Evolutionary conservation across 1,284 basidiomycete genomes (phyloP).

Genomic region (Ceratobasidium sp.): DNA sequence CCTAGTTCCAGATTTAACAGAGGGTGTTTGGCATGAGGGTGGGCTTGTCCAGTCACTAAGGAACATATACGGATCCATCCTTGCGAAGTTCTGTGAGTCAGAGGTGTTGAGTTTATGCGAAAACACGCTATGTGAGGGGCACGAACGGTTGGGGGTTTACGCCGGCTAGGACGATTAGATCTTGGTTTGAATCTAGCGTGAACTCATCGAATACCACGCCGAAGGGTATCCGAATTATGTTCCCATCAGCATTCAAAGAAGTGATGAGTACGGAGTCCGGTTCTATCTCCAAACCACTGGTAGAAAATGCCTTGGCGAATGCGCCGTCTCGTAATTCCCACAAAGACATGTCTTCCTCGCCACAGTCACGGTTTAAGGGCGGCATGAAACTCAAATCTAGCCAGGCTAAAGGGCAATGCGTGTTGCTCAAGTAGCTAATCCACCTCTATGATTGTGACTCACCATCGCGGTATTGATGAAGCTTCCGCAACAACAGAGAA

Average conservation of each 20-base stretch:
- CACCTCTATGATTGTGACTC: neutral
- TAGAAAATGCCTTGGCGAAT: slow-evolving; percentile 7
- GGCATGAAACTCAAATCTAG: no score
- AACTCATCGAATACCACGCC: neutral
- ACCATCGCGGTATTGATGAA: slow-evolving; percentile 1
- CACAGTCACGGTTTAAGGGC: no score
- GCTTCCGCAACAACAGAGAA: neutral
- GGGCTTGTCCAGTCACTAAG: neutral
- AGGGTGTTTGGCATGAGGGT: slow-evolving; percentile 1
- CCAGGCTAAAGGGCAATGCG: no score
- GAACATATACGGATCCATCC: neutral
- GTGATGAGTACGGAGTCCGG: neutral
- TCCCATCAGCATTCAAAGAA: neutral
- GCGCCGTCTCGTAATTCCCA: slow-evolving; percentile 14
- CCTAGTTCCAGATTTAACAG: neutral
- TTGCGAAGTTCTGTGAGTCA: no score
- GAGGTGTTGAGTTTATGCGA: no score
- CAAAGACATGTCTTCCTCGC: no score
- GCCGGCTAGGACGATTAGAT: neutral
- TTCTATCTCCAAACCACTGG: neutral
- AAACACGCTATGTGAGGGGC: no score
- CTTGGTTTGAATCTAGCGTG: neutral
- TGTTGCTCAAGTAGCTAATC: neutral
- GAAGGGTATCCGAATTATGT: neutral
- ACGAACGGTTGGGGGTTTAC: neutral